Conservation (phyloP, 2,329 filamentous ascomycete species). For the Neofusicoccum ribis region DNA sequence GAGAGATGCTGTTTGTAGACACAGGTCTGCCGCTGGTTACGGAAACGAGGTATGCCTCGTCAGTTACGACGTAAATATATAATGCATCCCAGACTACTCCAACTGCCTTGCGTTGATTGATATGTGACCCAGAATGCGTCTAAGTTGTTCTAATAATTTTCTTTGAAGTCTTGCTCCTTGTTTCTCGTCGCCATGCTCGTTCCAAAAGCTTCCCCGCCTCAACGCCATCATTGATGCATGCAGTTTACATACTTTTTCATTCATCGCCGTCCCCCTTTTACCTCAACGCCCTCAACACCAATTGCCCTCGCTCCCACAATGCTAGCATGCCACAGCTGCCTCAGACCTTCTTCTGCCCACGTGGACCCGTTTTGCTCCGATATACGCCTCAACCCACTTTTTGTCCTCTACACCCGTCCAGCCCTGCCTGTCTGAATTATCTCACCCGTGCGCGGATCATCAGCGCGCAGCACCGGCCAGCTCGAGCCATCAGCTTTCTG, state of each 20-base stretch:
- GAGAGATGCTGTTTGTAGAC: neutral
- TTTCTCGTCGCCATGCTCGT: too few relatives aligned
- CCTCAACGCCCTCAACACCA: neutral
- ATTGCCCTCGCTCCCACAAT: neutral
- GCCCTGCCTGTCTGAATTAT: slow-evolving; percentile 89
- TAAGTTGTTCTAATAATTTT: neutral
- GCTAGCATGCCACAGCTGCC: neutral
- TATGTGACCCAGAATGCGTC: neutral
- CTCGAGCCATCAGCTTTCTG: slow-evolving; percentile 71
- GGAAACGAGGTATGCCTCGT: slow-evolving; percentile 1
- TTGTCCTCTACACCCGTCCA: neutral
- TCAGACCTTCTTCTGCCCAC: neutral
- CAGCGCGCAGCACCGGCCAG: slow-evolving; percentile 82
- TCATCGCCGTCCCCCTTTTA: neutral
- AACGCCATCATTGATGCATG: slow-evolving; percentile 1
- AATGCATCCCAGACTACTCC: neutral
- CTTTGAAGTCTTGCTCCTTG: neutral
- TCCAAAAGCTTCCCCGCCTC: neutral
- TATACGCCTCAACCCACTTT: neutral
- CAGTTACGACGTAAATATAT: slow-evolving; percentile 1
- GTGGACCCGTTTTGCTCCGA: neutral
- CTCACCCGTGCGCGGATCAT: slow-evolving; percentile 71
- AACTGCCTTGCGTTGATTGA: too few relatives aligned
- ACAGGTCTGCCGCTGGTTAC: neutral
- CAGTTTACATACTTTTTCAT: neutral